A percentile compares a stretch with the other conserved stretches of the same genome.
Conservation (phyloP, 2,329 filamentous ascomycete species). For the Taxawa tesnikishii region DNA sequence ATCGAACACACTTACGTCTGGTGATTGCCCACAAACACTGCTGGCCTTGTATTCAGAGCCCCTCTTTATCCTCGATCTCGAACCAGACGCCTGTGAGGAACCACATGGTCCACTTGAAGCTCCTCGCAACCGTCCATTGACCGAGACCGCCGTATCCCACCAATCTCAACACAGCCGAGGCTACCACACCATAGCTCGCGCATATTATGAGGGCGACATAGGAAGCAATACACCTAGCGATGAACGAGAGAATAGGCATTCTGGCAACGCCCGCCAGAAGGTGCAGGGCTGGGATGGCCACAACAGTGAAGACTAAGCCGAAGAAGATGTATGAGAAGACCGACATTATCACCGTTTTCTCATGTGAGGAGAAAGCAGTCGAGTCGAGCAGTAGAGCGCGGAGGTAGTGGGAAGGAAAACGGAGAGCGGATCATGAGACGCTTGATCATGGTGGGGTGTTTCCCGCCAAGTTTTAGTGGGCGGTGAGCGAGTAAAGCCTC, state of each 20-base stretch:
- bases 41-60: slow-evolving; percentile 60
- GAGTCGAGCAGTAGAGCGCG: too few relatives aligned
- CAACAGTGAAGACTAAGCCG: slow-evolving; percentile 13
- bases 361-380: too few relatives aligned
- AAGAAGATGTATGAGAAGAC: slow-evolving; percentile 16
- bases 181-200: slow-evolving; percentile 62
- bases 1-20: slow-evolving; percentile 50
- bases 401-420: too few relatives aligned
- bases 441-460: too few relatives aligned
- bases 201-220: slow-evolving; percentile 26
- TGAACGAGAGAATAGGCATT: slow-evolving; percentile 41
- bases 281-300: slow-evolving; percentile 18
- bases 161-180: slow-evolving; percentile 58
- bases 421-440: too few relatives aligned
- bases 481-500: too few relatives aligned
- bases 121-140: slow-evolving; percentile 72
- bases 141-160: slow-evolving; percentile 61
- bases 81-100: slow-evolving; percentile 68
- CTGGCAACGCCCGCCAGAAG: slow-evolving; percentile 21
- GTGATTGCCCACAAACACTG: slow-evolving; percentile 88
- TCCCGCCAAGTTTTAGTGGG: too few relatives aligned
- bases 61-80: slow-evolving; percentile 49
- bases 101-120: slow-evolving; percentile 71
- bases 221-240: slow-evolving; percentile 46
- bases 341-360: too few relatives aligned